phyloP scores from a whole-genome alignment of 169 alveolate genomes.

The Cryptosporidium parvum region DNA sequence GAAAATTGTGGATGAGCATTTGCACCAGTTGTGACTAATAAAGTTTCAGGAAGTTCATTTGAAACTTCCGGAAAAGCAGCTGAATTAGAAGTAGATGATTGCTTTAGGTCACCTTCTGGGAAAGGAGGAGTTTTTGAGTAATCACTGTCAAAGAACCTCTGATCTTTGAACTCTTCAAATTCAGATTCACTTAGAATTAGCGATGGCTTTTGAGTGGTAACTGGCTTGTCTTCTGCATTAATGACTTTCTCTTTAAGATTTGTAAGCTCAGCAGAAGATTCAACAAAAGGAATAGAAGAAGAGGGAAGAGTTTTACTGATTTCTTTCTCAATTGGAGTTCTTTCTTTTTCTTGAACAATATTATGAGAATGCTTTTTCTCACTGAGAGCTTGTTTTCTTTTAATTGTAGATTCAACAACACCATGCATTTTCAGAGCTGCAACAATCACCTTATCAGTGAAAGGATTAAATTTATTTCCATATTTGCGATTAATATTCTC shows the following conservation, averaged over 20 bases:
- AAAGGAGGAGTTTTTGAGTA: slow-evolving; percentile 49
- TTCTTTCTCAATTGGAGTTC: neutral
- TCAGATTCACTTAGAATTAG: slow-evolving; percentile 43
- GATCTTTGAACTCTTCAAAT: slow-evolving; percentile 42
- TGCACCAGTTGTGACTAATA: neutral
- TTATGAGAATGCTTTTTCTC: neutral
- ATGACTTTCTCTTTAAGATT: neutral
- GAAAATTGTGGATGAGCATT: neutral
- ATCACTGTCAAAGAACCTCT: slow-evolving; percentile 52
- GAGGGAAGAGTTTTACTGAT: neutral
- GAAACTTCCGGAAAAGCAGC: neutral
- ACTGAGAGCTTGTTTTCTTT: neutral
- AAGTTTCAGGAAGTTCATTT: neutral
- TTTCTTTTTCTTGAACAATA: neutral
- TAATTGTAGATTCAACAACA: neutral
- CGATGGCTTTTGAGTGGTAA: neutral
- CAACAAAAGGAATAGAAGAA: too few relatives aligned
- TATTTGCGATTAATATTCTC: slow-evolving; percentile 23
- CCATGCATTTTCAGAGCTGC: slow-evolving; percentile 69
- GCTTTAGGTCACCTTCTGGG: neutral
- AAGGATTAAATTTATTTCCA: slow-evolving; percentile 42
- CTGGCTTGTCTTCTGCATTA: neutral
- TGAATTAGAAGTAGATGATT: neutral
- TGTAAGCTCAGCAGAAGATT: neutral
- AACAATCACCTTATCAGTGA: slow-evolving; percentile 16